Conservation (phyloP, 2,329 filamentous ascomycete species). For the Claviceps humidiphila region DNA sequence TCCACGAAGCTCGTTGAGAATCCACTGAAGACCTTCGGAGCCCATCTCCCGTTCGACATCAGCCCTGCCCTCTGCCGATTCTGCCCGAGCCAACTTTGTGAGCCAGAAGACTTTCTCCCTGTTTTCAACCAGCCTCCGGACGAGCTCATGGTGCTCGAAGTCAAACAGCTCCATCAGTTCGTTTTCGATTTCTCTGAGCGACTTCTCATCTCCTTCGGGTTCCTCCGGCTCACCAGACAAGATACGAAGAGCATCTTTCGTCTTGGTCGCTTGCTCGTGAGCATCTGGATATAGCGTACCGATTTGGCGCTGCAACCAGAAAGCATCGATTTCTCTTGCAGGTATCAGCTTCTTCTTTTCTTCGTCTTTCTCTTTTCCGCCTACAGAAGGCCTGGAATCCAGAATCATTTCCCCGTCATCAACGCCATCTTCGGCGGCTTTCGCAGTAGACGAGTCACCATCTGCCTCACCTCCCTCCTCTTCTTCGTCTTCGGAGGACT, state of each 20-base stretch:
- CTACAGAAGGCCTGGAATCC: conserved; percentile 44
- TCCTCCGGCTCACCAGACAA: conserved; percentile 63
- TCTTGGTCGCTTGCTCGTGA: conserved; percentile 88
- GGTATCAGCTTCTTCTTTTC: conserved; percentile 50
- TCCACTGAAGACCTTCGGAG: conserved; percentile 72
- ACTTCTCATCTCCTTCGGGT: conserved; percentile 64
- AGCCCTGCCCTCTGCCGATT: conserved; percentile 61
- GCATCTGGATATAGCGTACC: conserved; percentile 80
- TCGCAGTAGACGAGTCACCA: conserved; percentile 19
- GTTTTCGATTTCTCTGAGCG: conserved; percentile 88
- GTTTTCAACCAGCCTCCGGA: conserved; percentile 82
- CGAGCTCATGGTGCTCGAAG: conserved; percentile 88
- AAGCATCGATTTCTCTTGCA: conserved; percentile 87
- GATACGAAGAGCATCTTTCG: conserved; percentile 68
- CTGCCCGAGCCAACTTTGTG: conserved; percentile 71
- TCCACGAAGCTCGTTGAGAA: conserved; percentile 77
- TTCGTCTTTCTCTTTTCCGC: conserved; percentile 30
- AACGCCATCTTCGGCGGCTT: conserved; percentile 28
- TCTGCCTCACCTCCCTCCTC: conserved; percentile 35
- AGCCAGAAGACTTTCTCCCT: conserved; percentile 93
- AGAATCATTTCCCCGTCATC: conserved; percentile 78
- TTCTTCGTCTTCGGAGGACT: conserved; percentile 70
- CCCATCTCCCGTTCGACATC: conserved; percentile 83
- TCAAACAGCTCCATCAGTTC: conserved; percentile 98
- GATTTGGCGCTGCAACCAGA: conserved; percentile 91